Percentiles rank a stretch among this genome's conserved stretches.
phyloP scores from a whole-genome alignment of 1,284 basidiomycete genomes.

The Fomes fomentarius region DNA sequence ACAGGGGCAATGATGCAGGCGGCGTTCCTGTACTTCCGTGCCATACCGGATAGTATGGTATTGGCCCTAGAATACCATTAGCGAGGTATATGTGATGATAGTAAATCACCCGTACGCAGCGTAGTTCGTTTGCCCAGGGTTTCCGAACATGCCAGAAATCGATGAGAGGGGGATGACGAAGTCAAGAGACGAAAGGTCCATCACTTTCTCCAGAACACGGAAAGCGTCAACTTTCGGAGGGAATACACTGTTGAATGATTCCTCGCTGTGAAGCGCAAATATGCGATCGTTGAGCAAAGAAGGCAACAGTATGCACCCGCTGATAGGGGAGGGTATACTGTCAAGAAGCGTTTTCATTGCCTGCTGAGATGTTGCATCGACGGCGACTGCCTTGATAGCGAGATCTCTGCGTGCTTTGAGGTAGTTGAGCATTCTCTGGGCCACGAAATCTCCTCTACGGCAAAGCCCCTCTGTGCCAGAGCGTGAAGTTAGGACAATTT shows the following conservation, averaged over 20 bases:
- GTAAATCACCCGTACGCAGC: slow-evolving; percentile 32
- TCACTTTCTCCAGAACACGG: slow-evolving; percentile 24
- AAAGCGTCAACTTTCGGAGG: slow-evolving; percentile 37
- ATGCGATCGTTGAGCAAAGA: slow-evolving; percentile 36
- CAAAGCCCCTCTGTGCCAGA: slow-evolving; percentile 32
- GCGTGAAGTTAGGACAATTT: slow-evolving; percentile 43
- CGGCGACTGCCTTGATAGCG: slow-evolving; percentile 30
- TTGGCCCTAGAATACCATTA: slow-evolving; percentile 36
- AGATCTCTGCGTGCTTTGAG: slow-evolving; percentile 35
- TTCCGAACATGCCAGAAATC: slow-evolving; percentile 39
- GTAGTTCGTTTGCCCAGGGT: slow-evolving; percentile 45
- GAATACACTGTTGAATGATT: slow-evolving; percentile 35
- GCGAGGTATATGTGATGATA: not conserved
- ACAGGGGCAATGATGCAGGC: slow-evolving; percentile 39
- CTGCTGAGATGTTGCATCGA: slow-evolving; percentile 32
- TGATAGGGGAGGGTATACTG: slow-evolving; percentile 28
- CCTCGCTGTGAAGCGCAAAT: slow-evolving; percentile 35
- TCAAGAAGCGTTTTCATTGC: slow-evolving; percentile 27
- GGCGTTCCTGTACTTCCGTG: slow-evolving; percentile 36
- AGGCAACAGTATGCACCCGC: slow-evolving; percentile 42
- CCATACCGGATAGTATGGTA: slow-evolving; percentile 36
- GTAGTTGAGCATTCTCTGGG: slow-evolving; percentile 34
- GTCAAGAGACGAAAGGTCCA: slow-evolving; percentile 34
- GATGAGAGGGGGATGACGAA: slow-evolving; percentile 44
- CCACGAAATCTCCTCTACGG: slow-evolving; percentile 25